Base-by-base conservation (phyloP, 2,329 filamentous ascomycete species). In the Claviceps sp. region DNA sequence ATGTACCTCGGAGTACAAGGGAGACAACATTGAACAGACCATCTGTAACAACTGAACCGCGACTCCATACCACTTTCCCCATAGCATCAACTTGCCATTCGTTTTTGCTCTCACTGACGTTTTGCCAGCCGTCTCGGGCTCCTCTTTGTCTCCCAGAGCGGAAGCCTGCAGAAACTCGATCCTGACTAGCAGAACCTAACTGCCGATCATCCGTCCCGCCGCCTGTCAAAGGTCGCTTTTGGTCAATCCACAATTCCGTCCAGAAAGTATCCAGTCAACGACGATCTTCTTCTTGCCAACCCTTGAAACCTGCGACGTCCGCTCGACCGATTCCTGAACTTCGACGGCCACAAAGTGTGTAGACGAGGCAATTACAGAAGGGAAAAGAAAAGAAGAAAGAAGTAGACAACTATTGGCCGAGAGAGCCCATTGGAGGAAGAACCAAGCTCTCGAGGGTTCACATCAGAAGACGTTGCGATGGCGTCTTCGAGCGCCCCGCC, bases 401-500 rank as follows among this genome's bases (percentile, higher is more conserved):
- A 20, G 11, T 13, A 30, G n/a, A 34, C 11, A 46, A 26, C 8
- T 13, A 4, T 20, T 16, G 43, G 16, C 43, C 22, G 11, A 24
- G 41, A 24, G 5, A 43, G 2, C 20, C 11, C 18, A 9, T 24
- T 5, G 38, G 26, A 30, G 14, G 11, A 43, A 36, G 14, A 20
- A 49, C 5, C 11, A 37, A 9, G 5, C 14, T 18, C 38, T 44
- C 2, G 9, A n/a, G 4, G 24, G 16, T 22, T 49, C 38, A 30
- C 47, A 53, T 43, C 43, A 40, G 43, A 13, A 46, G 43, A 24
- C 44, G 11, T 38, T 40, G 43, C 18, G 18, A 53, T 54, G 53
- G 53, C 53, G 47, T 54, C 53, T 48, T 44, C 42, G 7, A 41
- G 20, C 50, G 47, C 50, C 49, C 47, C 53, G 43, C 47, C 50